Percentiles rank a stretch among this genome's conserved stretches.
These are phyloP conservation scores for Verbena officinalis DNA, from an alignment of 257 asterid species.

Conservation along the genomic window DNA sequence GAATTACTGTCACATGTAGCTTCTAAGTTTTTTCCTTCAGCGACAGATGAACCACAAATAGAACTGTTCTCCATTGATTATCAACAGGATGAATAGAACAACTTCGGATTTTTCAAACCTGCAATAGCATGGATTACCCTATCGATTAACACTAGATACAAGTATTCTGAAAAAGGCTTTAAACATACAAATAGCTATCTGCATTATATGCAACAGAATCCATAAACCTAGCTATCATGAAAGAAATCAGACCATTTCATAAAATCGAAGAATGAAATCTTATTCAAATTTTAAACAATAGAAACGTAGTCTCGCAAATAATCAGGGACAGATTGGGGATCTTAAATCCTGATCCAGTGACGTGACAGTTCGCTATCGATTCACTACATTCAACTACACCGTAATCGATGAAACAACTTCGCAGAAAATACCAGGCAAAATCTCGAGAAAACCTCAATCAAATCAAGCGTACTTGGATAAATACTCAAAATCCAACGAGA, in stretches of 20 bases:
- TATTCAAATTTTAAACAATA: not conserved
- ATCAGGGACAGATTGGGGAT: constrained; percentile 4
- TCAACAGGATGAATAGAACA: constrained; percentile 24
- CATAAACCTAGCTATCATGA: not conserved
- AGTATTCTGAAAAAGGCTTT: not conserved
- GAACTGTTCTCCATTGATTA: constrained; percentile 30
- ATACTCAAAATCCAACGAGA: constrained; percentile 1
- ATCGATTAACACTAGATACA: not conserved
- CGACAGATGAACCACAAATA: constrained; percentile 1
- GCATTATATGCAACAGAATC: constrained; percentile 4
- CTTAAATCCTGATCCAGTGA: constrained; percentile 9
- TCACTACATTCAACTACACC: not conserved
- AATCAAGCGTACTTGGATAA: constrained; percentile 5
- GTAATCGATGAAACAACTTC: constrained; percentile 12
- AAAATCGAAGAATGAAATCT: not conserved
- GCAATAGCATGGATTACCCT: not conserved
- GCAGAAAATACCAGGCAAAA: constrained; percentile 4
- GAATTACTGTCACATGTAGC: constrained; percentile 6
- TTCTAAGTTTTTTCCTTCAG: constrained; percentile 7
- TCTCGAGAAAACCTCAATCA: constrained; percentile 16
- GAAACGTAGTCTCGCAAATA: not conserved
- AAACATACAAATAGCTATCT: not conserved
- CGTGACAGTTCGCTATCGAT: not conserved
- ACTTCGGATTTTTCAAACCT: constrained; percentile 19
- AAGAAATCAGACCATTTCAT: not conserved